A percentile compares a stretch with the other conserved stretches of the same genome.
These are phyloP conservation scores for Solanum sejunctum DNA, from an alignment of 257 asterid species.

Conservation along the genomic window DNA sequence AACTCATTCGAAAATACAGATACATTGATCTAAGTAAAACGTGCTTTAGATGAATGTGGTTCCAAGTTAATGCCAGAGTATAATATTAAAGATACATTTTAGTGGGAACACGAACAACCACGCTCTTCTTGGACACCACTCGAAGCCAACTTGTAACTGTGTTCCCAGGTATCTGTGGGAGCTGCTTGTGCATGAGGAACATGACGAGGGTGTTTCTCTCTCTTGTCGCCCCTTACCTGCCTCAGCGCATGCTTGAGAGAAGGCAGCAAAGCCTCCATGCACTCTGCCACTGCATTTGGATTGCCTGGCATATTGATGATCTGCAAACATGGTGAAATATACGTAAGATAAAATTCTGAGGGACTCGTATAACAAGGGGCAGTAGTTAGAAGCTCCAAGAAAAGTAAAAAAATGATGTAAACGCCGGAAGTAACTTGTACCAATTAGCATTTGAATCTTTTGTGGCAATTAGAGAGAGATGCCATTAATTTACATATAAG, in stretches of 20 bases:
- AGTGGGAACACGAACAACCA: constrained; percentile 34
- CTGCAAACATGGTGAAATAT: constrained; percentile 15
- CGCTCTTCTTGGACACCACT: not conserved
- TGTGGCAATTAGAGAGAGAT: not conserved
- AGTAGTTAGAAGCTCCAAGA: not conserved
- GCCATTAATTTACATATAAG: not conserved
- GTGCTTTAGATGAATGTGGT: not conserved
- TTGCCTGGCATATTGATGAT: constrained; percentile 98
- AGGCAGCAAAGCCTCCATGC: constrained; percentile 86
- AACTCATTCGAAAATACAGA: not conserved
- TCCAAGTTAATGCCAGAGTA: not conserved
- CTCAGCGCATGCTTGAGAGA: constrained; percentile 90
- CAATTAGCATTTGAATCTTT: not conserved
- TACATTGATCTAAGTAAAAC: not conserved
- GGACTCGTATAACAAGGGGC: not conserved
- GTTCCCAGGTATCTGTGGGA: constrained; percentile 31
- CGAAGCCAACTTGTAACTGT: constrained; percentile 19
- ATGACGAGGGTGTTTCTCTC: constrained; percentile 38
- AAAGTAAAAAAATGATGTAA: not conserved
- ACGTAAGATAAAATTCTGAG: not conserved
- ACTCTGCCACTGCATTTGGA: constrained; percentile 92
- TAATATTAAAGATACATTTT: not conserved
- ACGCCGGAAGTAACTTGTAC: not conserved
- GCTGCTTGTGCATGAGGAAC: constrained; percentile 31
- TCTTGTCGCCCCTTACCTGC: constrained; percentile 51